These are phyloP conservation scores for Centaurea solstitialis DNA, from an alignment of 129 eudicot genomes.

Conservation along the genomic window DNA sequence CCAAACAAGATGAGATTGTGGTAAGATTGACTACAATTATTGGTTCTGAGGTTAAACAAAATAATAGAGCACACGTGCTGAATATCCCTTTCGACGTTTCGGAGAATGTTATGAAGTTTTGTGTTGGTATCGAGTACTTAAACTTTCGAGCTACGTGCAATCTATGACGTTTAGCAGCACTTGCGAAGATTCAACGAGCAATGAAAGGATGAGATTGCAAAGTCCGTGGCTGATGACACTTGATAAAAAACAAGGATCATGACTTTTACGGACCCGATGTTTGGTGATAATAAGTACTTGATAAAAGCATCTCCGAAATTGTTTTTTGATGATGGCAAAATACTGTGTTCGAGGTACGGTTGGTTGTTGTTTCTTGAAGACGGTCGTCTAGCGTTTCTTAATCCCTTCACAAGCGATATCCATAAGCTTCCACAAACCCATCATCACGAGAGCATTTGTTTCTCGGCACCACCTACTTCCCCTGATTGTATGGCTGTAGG, in stretches of 20 bases:
- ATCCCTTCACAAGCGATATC: constrained; percentile 4
- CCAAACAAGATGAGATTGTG: not conserved
- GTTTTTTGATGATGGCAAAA: not conserved
- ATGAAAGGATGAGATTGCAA: not conserved
- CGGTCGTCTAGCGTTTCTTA: not conserved
- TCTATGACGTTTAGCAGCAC: no score
- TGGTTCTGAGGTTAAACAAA: not conserved
- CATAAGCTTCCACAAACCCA: not conserved
- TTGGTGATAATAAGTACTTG: not conserved
- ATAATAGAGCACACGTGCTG: not conserved
- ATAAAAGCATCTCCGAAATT: not conserved
- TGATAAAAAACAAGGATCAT: not conserved
- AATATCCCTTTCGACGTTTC: no score
- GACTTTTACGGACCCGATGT: not conserved
- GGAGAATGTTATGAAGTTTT: no score
- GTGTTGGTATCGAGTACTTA: no score
- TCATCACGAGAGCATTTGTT: not conserved
- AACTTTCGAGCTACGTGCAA: no score
- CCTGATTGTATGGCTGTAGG: constrained; percentile 5
- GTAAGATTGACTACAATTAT: not conserved
- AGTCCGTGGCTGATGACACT: constrained; percentile 5
- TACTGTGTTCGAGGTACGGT: constrained; percentile 7
- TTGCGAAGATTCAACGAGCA: not conserved
- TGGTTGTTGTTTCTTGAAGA: not conserved
- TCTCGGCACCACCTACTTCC: not conserved